A percentile compares a stretch with the other conserved stretches of the same genome.
phyloP scores from a whole-genome alignment of 305 asterid genomes.

The Salvia sclarea region DNA sequence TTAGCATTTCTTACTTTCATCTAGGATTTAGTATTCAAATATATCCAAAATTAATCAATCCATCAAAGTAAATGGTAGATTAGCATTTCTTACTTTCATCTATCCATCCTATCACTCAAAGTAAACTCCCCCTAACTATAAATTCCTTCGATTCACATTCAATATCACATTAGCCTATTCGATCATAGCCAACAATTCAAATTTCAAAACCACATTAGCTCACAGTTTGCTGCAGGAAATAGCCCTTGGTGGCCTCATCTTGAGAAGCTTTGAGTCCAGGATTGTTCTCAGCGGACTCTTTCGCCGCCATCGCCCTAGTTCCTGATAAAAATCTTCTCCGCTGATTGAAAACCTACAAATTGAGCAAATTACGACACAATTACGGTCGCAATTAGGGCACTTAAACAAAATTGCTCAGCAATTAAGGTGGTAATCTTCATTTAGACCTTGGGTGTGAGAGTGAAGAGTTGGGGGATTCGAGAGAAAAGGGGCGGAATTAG shows the following conservation, averaged over 20 bases:
- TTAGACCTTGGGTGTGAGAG: slow-evolving; percentile 48
- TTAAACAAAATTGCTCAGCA: not conserved
- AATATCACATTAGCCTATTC: not conserved
- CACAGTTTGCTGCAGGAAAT: slow-evolving; percentile 89
- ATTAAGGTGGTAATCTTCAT: not conserved
- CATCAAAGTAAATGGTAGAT: too few relatives aligned
- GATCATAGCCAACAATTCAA: not conserved
- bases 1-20: too few relatives aligned
- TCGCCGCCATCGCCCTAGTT: slow-evolving; percentile 52
- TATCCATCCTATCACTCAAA: too few relatives aligned
- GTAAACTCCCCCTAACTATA: not conserved
- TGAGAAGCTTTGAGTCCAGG: slow-evolving; percentile 69
- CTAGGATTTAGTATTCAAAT: too few relatives aligned
- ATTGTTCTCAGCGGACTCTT: slow-evolving; percentile 72
- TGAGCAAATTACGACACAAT: not conserved
- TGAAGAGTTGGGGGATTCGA: slow-evolving; percentile 35
- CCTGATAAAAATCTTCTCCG: slow-evolving; percentile 45
- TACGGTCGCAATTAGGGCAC: not conserved
- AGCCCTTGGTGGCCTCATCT: slow-evolving; percentile 81
- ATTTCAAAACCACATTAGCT: slow-evolving; percentile 17
- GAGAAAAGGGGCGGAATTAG: slow-evolving; percentile 35
- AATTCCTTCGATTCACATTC: not conserved
- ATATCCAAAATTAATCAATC: too few relatives aligned
- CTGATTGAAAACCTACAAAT: slow-evolving; percentile 45
- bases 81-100: too few relatives aligned